These are phyloP conservation scores for Excoecaria agallocha DNA, from an alignment of 345 rosid species.

Conservation along the genomic window DNA sequence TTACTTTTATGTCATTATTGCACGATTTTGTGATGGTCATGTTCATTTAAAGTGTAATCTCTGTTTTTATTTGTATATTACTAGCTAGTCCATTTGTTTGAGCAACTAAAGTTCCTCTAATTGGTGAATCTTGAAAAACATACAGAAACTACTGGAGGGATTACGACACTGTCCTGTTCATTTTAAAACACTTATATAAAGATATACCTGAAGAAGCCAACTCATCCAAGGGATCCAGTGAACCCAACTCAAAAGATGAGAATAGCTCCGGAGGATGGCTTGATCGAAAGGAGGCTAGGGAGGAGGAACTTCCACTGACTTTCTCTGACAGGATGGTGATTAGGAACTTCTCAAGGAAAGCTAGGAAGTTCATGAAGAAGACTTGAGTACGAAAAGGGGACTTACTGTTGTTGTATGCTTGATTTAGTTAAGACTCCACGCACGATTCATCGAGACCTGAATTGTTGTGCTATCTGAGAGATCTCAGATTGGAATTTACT, in stretches of 20 bases:
- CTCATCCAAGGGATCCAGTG: conserved; percentile 30
- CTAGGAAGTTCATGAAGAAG: conserved; percentile 45
- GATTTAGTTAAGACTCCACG: conserved; percentile 3
- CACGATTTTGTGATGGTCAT: too few relatives aligned
- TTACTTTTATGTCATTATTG: too few relatives aligned
- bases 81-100: background rate
- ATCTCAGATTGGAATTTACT: too few relatives aligned
- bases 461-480: too few relatives aligned
- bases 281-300: conserved; percentile 42
- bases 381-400: conserved; percentile 15
- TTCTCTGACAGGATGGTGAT: conserved; percentile 49
- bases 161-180: conserved; percentile 83
- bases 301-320: conserved; percentile 81
- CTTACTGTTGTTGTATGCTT: background rate
- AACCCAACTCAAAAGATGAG: conserved; percentile 32
- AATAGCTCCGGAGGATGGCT: conserved; percentile 41
- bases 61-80: background rate
- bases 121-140: conserved; percentile 23
- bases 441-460: too few relatives aligned
- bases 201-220: conserved; percentile 61
- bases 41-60: background rate
- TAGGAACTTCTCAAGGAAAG: conserved; percentile 58
- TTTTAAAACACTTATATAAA: conserved; percentile 74
- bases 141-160: conserved; percentile 99
- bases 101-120: background rate